phyloP scores from a whole-genome alignment of 169 alveolate genomes.

The Eimeria tenella region DNA sequence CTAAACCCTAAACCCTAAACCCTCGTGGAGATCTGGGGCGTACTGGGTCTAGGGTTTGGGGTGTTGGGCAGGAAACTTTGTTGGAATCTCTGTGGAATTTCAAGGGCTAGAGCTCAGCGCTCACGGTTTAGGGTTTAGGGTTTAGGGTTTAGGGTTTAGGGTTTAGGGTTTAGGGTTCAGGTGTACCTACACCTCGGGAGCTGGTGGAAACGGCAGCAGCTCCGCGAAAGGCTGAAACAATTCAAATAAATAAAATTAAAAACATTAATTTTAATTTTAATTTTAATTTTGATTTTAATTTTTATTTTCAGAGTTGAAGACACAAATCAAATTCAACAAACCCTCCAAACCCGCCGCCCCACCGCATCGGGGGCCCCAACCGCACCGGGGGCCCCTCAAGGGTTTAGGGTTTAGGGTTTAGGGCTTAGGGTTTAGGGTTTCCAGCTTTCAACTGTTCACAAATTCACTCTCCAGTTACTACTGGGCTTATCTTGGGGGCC shows the following conservation, averaged over 20 bases:
- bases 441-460: too few relatives aligned
- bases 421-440: too few relatives aligned
- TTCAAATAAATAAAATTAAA: too few relatives aligned
- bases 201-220: not conserved
- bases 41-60: not conserved
- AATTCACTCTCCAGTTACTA: not conserved
- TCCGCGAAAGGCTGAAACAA: not conserved
- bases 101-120: not conserved
- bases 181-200: not conserved
- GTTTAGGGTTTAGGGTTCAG: constrained; percentile 16
- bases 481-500: too few relatives aligned
- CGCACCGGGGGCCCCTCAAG: not conserved
- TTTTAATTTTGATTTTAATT: too few relatives aligned
- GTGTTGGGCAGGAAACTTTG: not conserved
- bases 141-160: constrained; percentile 27
- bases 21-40: not conserved
- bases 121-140: constrained; percentile 14
- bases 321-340: too few relatives aligned
- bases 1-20: too few relatives aligned
- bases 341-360: too few relatives aligned
- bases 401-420: too few relatives aligned
- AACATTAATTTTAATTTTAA: too few relatives aligned
- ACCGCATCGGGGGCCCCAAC: not conserved
- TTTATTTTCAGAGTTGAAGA: too few relatives aligned
- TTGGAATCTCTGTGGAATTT: not conserved